Conservation (phyloP, 2,329 filamentous ascomycete species). For the Cordyceps tenuipes region DNA sequence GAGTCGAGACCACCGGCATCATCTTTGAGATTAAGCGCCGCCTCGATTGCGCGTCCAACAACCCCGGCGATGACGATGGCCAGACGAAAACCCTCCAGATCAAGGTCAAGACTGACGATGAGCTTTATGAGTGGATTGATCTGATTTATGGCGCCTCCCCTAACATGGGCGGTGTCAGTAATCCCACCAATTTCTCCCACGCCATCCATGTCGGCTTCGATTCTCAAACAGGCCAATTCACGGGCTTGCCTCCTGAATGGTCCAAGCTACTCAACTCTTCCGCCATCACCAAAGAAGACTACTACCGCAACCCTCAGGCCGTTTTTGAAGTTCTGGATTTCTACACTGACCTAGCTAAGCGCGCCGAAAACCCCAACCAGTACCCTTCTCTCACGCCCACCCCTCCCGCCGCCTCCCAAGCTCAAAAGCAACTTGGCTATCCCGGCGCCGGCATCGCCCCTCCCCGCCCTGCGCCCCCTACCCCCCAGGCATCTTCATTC, state of each 20-base stretch:
- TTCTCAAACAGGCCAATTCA: conserved; percentile 87
- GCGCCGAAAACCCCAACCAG: conserved; percentile 60
- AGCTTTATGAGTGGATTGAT: conserved; percentile 98
- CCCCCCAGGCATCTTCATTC: conserved; percentile 37
- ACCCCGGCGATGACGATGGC: conserved; percentile 70
- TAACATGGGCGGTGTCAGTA: conserved; percentile 95
- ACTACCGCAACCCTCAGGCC: conserved; percentile 89
- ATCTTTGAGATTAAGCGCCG: conserved; percentile 88
- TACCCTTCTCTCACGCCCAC: conserved; percentile 63
- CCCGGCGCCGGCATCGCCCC: conserved; percentile 55
- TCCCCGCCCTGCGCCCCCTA: conserved; percentile 53
- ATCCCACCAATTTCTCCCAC: conserved; percentile 96
- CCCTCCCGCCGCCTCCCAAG: conserved; percentile 47
- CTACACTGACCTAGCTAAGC: conserved; percentile 75
- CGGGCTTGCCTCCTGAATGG: conserved; percentile 92
- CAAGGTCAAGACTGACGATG: conserved; percentile 89
- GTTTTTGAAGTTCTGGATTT: conserved; percentile 76
- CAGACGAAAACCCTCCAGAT: conserved; percentile 79
- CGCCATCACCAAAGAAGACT: conserved; percentile 96
- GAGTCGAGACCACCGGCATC: conserved; percentile 83
- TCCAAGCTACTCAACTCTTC: conserved; percentile 93
- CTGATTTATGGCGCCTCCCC: conserved; percentile 95
- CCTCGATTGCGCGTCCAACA: conserved; percentile 58
- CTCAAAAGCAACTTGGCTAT: conserved; percentile 57
- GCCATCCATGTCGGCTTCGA: conserved; percentile 97